Evolutionary conservation across 345 rosid genomes (phyloP), one percentile per base, ranked within the genome.

Genomic region (Rhodomyrtus tomentosa): DNA sequence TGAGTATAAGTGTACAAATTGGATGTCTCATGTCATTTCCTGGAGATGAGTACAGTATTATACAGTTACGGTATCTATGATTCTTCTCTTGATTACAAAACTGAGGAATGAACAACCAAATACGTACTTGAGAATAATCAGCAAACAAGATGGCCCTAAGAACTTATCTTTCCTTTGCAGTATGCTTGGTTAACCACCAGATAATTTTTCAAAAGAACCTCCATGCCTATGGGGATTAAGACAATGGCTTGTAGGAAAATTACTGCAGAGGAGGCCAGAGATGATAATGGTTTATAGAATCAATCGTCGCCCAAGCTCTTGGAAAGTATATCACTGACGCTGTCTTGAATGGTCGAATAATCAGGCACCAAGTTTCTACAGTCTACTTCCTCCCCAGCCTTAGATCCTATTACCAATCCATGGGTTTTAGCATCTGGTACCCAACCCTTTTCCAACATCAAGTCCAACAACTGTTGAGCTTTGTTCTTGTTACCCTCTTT

Each of bases 391-490:
- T 87, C 86, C 40, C 42, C 40, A 58, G 53, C 56, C 85, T 36
- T 52, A n/a, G 88, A 88, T 40, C 92, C 92, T 73, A 90, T 85
- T 85, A 92, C 84, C 88, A 88, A 88, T 29, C 87, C n/a, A 68
- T 92, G 95, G 45, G 91, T 89, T 27, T 68, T 56, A 62, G 90
- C 84, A 89, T 89, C 90, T 1, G 93, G 93, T 12, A 91, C 87
- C 91, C 92, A 92, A 81, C 92, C 93, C 84, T 80, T 92, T 87
- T 89, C 92, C 88, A 92, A 84, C 95, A 91, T 92, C 62, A 80
- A 49, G 83, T 90, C 92, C 83, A 91, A 88, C 62, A 92, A 74
- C 81, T 62, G 80, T 49, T 81, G 20, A 22, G 91, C 93, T 82
- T 89, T 89, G 38, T 48, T 45, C 86, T 79, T 82, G 58, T 83